phyloP scores from a whole-genome alignment of 805 yeast genomes.

The Geotrichum ghanense region DNA sequence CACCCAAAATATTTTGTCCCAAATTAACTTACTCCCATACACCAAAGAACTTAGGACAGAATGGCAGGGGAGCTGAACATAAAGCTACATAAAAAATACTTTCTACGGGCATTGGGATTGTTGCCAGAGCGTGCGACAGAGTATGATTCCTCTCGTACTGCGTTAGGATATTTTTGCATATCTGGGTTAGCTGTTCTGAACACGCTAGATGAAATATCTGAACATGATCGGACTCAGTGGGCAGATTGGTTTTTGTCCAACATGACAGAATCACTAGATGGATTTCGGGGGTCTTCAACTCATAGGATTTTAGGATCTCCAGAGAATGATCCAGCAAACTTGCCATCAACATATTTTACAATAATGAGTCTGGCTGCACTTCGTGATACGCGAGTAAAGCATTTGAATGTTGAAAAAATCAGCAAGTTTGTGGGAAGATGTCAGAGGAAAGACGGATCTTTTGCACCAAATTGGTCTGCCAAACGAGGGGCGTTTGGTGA shows the following conservation, averaged over 20 bases:
- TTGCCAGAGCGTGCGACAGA: slow-evolving; percentile 46
- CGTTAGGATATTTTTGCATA: slow-evolving; percentile 60
- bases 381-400: slow-evolving; percentile 29
- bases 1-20: neutral
- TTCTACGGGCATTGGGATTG: slow-evolving; percentile 38
- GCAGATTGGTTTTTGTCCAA: slow-evolving; percentile 38
- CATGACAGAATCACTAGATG: slow-evolving; percentile 29
- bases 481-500: slow-evolving; percentile 39
- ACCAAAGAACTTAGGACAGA: neutral
- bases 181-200: slow-evolving; percentile 45
- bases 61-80: neutral
- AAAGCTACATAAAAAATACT: slow-evolving; percentile 25
- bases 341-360: slow-evolving; percentile 72
- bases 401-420: slow-evolving; percentile 33
- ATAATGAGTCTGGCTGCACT: slow-evolving; percentile 45
- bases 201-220: slow-evolving; percentile 24
- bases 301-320: slow-evolving; percentile 23
- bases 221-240: slow-evolving; percentile 23
- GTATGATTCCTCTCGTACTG: slow-evolving; percentile 59
- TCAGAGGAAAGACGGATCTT: slow-evolving; percentile 51
- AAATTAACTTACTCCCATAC: neutral
- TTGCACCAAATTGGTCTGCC: slow-evolving; percentile 34
- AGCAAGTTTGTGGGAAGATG: slow-evolving; percentile 46
- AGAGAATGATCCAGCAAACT: slow-evolving; percentile 47
- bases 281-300: slow-evolving; percentile 49